Conservation (phyloP, 2,329 filamentous ascomycete genomes). For the Epichloe uncinata region DNA sequence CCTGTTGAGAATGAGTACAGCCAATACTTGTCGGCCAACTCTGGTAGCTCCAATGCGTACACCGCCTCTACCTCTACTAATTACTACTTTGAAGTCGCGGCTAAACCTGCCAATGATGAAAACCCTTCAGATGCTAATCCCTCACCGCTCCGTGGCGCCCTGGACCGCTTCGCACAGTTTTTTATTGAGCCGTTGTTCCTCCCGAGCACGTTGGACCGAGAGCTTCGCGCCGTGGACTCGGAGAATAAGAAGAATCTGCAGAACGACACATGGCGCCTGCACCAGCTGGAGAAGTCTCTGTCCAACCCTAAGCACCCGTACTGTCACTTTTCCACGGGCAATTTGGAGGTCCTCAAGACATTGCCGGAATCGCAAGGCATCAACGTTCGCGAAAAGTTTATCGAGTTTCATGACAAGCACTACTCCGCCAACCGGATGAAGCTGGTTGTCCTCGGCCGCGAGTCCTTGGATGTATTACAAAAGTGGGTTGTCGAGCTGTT, state of each 20-base stretch:
- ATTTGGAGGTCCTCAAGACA: constrained; percentile 73
- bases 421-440: constrained; percentile 95
- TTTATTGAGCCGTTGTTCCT: constrained; percentile 83
- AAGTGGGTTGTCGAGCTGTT: constrained; percentile 77
- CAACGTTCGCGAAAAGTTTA: constrained; percentile 81
- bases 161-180: constrained; percentile 89
- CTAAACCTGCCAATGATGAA: constrained; percentile 53
- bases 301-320: constrained; percentile 81
- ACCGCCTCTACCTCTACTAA: constrained; percentile 90
- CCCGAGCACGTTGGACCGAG: constrained; percentile 70
- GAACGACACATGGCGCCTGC: constrained; percentile 74
- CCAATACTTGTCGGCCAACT: constrained; percentile 80
- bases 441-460: constrained; percentile 71
- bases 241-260: constrained; percentile 98
- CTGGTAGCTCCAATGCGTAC: constrained; percentile 88
- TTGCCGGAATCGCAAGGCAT: constrained; percentile 66
- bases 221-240: constrained; percentile 80
- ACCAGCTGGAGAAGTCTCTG: constrained; percentile 79
- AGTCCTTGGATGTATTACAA: constrained; percentile 70
- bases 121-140: constrained; percentile 41
- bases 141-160: constrained; percentile 58
- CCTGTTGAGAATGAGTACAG: constrained; percentile 93
- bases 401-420: constrained; percentile 77
- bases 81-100: constrained; percentile 93
- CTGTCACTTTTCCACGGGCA: constrained; percentile 85